phyloP scores from a whole-genome alignment of 139 green algal species.

The Chlamydomonas schloesseri region DNA sequence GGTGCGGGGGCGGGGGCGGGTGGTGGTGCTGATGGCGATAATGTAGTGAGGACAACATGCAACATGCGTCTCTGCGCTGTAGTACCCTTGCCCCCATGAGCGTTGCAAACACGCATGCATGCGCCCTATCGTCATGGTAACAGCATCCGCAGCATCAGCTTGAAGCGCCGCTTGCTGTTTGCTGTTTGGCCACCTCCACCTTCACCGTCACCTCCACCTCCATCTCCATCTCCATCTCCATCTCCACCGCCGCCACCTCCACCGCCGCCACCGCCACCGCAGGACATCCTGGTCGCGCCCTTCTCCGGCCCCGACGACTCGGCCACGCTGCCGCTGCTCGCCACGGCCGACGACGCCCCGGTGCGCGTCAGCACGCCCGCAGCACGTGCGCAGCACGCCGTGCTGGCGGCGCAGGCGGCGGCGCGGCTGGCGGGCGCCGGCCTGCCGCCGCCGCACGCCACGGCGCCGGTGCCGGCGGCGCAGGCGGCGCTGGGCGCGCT shows the following conservation, averaged over 20 bases:
- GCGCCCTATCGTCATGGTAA: too few relatives aligned
- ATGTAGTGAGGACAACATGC: too few relatives aligned
- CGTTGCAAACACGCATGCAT: too few relatives aligned
- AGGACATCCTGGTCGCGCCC: background rate
- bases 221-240: too few relatives aligned
- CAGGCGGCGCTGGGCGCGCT: slow-evolving; percentile 71
- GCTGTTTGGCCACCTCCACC: too few relatives aligned
- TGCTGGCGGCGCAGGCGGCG: slow-evolving; percentile 76
- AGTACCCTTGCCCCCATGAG: too few relatives aligned
- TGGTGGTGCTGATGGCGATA: too few relatives aligned
- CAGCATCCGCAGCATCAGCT: too few relatives aligned
- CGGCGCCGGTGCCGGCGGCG: slow-evolving; percentile 49
- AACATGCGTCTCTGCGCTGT: too few relatives aligned
- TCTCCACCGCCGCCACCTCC: background rate
- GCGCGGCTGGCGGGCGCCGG: slow-evolving; percentile 48
- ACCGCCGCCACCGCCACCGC: background rate
- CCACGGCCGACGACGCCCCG: slow-evolving; percentile 13
- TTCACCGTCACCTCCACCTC: too few relatives aligned
- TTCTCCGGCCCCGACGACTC: slow-evolving; percentile 11
- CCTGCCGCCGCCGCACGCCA: slow-evolving; percentile 54
- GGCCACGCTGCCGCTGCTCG: slow-evolving; percentile 2
- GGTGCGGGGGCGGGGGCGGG: background rate
- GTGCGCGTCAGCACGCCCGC: slow-evolving; percentile 71
- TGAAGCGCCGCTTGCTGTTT: too few relatives aligned
- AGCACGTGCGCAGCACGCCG: slow-evolving; percentile 80